A percentile compares a stretch with the other conserved stretches of the same genome.
phyloP scores from a whole-genome alignment of 768 basidiomycete genomes.

The Russula vinacea region DNA sequence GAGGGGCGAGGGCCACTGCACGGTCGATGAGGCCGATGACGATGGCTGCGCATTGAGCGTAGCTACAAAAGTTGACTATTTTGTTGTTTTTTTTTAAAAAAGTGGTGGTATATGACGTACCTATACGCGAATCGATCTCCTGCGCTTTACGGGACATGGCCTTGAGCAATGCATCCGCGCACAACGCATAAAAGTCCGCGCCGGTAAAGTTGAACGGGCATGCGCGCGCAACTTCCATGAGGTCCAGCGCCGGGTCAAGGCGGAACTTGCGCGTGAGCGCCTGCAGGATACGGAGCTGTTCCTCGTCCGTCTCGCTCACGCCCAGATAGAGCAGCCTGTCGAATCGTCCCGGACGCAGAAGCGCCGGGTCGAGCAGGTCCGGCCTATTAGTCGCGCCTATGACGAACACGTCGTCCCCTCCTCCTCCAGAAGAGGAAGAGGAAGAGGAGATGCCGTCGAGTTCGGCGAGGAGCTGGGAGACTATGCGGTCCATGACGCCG shows the following conservation, averaged over 20 bases:
- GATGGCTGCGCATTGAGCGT: constrained; percentile 46
- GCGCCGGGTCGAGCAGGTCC: constrained; percentile 84
- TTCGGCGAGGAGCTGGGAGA: constrained; percentile 90
- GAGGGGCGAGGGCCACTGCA: constrained; percentile 55
- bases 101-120: constrained; percentile 38
- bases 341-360: constrained; percentile 88
- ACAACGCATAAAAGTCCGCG: constrained; percentile 96
- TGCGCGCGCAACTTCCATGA: constrained; percentile 58
- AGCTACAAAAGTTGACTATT: constrained; percentile 15
- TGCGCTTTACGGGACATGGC: constrained; percentile 89
- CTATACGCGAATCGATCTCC: constrained; percentile 71
- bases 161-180: constrained; percentile 93
- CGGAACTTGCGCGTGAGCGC: constrained; percentile 93
- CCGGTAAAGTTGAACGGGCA: constrained; percentile 96
- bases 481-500: constrained; percentile 97
- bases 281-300: constrained; percentile 80
- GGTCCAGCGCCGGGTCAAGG: constrained; percentile 62
- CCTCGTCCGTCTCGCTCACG: constrained; percentile 80
- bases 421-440: constrained; percentile 23
- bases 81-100: neutral
- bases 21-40: constrained; percentile 35
- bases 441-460: constrained; percentile 83
- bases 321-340: constrained; percentile 96
- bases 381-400: constrained; percentile 96
- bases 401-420: constrained; percentile 79